Base-by-base conservation (phyloP, 345 rosid genomes). In the Eucalyptus brandiana region DNA sequence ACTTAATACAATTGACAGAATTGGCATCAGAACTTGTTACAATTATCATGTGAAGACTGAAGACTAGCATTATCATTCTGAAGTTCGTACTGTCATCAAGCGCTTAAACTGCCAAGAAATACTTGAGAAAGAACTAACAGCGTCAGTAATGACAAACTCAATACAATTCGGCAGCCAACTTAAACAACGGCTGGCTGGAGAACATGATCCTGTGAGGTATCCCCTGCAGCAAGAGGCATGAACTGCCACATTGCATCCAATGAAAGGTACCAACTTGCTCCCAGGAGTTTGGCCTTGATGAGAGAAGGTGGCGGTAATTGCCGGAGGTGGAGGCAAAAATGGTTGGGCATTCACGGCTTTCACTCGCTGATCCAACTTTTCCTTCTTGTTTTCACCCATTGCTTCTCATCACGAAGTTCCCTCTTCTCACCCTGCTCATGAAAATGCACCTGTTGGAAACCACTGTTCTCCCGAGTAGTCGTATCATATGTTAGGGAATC, bases 121-220 rank as follows among this genome's bases (percentile, higher is more conserved):
- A 72, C 89, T 45, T 5, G 37, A 65, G 30, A 12, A 58, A 32
- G 65, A 86, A 56, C 56, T 87, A 89, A 76, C 44, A 26, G 88
- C 26, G 34, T n/a, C 87, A 60, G n/a, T 58, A 80, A 89, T 49
- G 85, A 80, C 83, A 87, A 89, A 58, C 34, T n/a, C 45, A 34
- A 89, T 67, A 8, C 60, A 18, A 21, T 54, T 58, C 0, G 44
- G 81, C 81, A 19, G 89, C 90, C 80, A 17, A 48, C 76, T 94
- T 91, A 95, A 81, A 96, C 99, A 91, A 98, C 99, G 1, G 99
- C 96, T 99, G 42, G 2, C 86, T 96, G 98, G 88, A 97, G 98
- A 69, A 97, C 97, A 72, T 98, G 99, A 93, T 98, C 99, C 94
- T 96, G 98, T 21, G 99, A 96, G 88, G 99, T 97, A 91, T 98